Evolutionary conservation across 768 basidiomycete genomes (phyloP).

Genomic region (Nidularia sp.): DNA sequence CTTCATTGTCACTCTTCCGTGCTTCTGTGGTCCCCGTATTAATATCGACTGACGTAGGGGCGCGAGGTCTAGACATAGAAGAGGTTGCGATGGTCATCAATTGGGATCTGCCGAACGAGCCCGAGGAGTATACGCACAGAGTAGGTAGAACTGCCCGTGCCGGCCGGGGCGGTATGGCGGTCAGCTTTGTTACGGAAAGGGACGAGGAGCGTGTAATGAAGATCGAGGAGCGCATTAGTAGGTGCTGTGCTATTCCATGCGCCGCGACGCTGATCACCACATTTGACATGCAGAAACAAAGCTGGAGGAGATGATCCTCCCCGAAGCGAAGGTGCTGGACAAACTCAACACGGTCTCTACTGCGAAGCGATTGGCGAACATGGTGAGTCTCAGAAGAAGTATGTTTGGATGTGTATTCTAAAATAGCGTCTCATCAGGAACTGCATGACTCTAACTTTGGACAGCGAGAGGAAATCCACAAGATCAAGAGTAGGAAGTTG

Average conservation of each 20-base stretch:
- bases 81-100: conserved; percentile 96
- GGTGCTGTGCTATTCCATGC: conserved; percentile 19
- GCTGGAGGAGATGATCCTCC: conserved; percentile 68
- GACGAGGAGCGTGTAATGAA: conserved; percentile 81
- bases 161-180: conserved; percentile 82
- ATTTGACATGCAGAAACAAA: conserved; percentile 51
- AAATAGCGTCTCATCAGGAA: conserved; percentile 42
- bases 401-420: background rate
- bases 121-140: conserved; percentile 95
- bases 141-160: conserved; percentile 92
- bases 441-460: conserved; percentile 89
- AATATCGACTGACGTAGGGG: conserved; percentile 93
- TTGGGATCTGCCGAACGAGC: conserved; percentile 89
- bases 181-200: conserved; percentile 92
- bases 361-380: conserved; percentile 89
- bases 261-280: background rate
- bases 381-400: conserved; percentile 79
- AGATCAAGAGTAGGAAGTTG: conserved; percentile 45
- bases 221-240: conserved; percentile 87
- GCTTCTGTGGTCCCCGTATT: conserved; percentile 85
- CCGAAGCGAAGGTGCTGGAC: conserved; percentile 80
- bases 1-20: conserved; percentile 83
- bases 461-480: conserved; percentile 79
- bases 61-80: conserved; percentile 92
- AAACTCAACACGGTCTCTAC: conserved; percentile 86